phyloP scores from a whole-genome alignment of 306 rosid species.

The Canavalia ensiformis region DNA sequence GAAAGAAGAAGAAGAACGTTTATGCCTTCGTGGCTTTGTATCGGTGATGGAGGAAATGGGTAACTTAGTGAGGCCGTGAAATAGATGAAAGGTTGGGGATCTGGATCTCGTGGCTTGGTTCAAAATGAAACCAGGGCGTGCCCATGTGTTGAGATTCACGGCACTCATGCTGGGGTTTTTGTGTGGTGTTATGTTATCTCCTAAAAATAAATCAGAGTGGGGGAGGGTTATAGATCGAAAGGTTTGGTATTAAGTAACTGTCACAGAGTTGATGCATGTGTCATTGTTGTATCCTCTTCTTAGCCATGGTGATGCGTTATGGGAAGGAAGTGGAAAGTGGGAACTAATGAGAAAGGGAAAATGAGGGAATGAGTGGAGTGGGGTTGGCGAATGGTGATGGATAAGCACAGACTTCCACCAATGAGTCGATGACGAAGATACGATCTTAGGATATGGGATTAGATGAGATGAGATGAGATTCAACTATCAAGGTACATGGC shows the following conservation, averaged over 20 bases:
- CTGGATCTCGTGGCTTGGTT: constrained; percentile 58
- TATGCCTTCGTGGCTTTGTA: constrained; percentile 6
- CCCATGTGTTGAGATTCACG: constrained; percentile 65
- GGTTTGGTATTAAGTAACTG: background rate
- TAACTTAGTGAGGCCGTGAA: constrained; percentile 41
- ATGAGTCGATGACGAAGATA: constrained; percentile 3
- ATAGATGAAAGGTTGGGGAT: constrained; percentile 51
- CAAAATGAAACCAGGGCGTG: constrained; percentile 56
- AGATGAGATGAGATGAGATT: constrained; percentile 19
- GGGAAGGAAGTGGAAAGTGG: background rate
- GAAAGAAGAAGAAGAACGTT: background rate
- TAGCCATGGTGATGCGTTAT: background rate
- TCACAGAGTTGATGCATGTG: background rate
- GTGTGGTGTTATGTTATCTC: background rate
- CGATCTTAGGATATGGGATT: background rate
- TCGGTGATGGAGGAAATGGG: constrained; percentile 36
- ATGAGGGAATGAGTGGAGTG: background rate
- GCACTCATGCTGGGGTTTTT: constrained; percentile 57
- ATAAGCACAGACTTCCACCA: constrained; percentile 2
- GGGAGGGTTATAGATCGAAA: background rate
- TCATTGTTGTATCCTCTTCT: background rate
- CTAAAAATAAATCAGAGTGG: background rate
- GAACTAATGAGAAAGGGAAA: background rate
- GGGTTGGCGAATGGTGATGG: background rate
- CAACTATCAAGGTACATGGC: background rate